Percentiles rank a stretch among this genome's conserved stretches.
These are phyloP conservation scores for Chytriomyces confervae DNA, from an alignment of 192 early-diverging fungal genomes.

Conservation along the genomic window DNA sequence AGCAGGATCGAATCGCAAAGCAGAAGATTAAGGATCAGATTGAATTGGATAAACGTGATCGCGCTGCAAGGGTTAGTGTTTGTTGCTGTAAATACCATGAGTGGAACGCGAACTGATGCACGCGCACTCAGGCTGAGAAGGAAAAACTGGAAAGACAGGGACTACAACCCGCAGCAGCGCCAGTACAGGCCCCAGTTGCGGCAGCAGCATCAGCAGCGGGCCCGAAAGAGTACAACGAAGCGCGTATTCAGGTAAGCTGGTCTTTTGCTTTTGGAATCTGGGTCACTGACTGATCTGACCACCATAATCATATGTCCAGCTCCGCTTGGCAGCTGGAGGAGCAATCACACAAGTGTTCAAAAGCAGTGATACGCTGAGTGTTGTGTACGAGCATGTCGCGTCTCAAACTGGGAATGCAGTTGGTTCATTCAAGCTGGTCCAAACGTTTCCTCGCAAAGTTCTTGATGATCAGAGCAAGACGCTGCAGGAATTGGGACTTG, in stretches of 20 bases:
- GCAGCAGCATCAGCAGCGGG: conserved; percentile 42
- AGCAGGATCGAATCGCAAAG: conserved; percentile 74
- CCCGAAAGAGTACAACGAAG: conserved; percentile 74
- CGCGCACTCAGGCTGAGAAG: conserved; percentile 37
- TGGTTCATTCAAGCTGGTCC: conserved; percentile 64
- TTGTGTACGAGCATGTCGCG: conserved; percentile 66
- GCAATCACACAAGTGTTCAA: conserved; percentile 68
- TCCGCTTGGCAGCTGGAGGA: conserved; percentile 63
- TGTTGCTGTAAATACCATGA: background rate
- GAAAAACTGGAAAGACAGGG: conserved; percentile 47
- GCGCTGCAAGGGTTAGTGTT: conserved; percentile 64
- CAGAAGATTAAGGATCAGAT: conserved; percentile 79
- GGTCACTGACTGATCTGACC: background rate
- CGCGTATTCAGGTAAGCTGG: conserved; percentile 70
- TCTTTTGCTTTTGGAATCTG: background rate
- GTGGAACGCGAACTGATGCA: background rate
- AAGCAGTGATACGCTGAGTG: conserved; percentile 61
- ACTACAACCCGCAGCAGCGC: conserved; percentile 21
- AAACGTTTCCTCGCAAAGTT: conserved; percentile 76
- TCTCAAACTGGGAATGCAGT: conserved; percentile 38
- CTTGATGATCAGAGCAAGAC: conserved; percentile 67
- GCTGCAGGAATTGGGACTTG: conserved; percentile 72
- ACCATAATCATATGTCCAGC: conserved; percentile 39
- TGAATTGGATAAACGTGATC: conserved; percentile 77
- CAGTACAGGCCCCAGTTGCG: conserved; percentile 37